Evolutionary conservation across 164 flowering plant species (phyloP), one percentile per base, ranked within the genome.

Genomic region (Vitis rupestris): DNA sequence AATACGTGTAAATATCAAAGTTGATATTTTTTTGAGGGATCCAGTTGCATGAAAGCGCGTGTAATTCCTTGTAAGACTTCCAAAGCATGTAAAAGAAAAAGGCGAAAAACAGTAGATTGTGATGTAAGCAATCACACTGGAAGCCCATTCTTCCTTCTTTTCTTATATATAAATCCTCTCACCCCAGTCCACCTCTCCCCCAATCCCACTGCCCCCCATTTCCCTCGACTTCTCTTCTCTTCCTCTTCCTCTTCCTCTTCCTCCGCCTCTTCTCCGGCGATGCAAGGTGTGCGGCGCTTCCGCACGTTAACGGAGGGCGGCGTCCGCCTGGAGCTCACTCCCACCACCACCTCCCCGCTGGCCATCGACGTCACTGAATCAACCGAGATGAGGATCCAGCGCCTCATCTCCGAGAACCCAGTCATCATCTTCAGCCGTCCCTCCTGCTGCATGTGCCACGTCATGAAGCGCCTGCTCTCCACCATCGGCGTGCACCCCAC

Each of bases 391-490:
- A 67, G 83, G 65, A 87, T 92, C 85, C 84, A 77, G 31, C 87
- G 97, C 55, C 81, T 92, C 50, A 85, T 91, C 16, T 60, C 86
- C 15, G 99, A 94, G 86, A 88, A 92, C 58, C 95, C 95, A 9
- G 95, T 87, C 51, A 76, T 94, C 64, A 91, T 94, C 60, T 94
- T 94, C 90, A 83, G 89, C 80, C 79, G 89, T 0, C 29, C 87
- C 0, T 75, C 90, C 0, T 94, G 99, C 76, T 94, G 88, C 92
- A 91, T 94, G 97, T 92, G 97, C 81, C 97, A 89, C 78, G 97
- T 90, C 75, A 89, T 94, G 97, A 88, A 79, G 81, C 72, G 75
- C 50, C 87, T 94, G n/a, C 82, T 94, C 15, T 77, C 82, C 59
- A 76, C 85, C 16, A 23, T 92, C 48, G 95, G 97, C 2, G 99